Base-by-base conservation (phyloP, 1,284 basidiomycete genomes). In the Ustilago curta region DNA sequence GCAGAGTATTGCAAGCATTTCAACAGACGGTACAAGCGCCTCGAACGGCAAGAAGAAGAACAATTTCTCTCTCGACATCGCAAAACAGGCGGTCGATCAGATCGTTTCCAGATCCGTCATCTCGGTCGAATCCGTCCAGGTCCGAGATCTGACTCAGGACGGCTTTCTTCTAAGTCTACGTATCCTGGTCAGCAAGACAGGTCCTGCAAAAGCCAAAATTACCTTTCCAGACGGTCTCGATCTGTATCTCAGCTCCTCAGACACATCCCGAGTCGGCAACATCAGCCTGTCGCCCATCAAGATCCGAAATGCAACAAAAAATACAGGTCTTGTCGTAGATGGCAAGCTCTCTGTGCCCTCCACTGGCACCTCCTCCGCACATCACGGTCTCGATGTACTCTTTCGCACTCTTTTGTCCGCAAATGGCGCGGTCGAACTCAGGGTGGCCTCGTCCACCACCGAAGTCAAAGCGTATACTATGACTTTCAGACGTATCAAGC, bases 391-490 rank as follows among this genome's bases (percentile, higher is more conserved):
- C 23, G 61, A 57, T 27, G 42, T 25, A 14, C 68, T 76, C 21
- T 57, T 76, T 12, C 56, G 55, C 18, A 62, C 49, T 18, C 37
- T 76, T 11, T 18, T 76, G 3, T 47, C 59, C 12, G 43, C 67
- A n/a, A 42, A 35, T 11, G 59, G 51, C 9, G 7, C 44, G 1
- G 59, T 64, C 19, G 18, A 39, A 12, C 25, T 76, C 40, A 62
- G 42, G 23, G 57, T 73, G 9, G 59, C 47, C 32, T 60, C 77
- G 8, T 21, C 51, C 29, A 56, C 49, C 31, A 69, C 70, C 42
- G 59, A 70, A 47, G 64, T 80, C 57, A 79, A 77, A 40, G 78
- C 76, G 16, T 80, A 77, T 35, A 75, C 68, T n/a, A 62, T 80
- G 64, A 62, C 60, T 4, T 80, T 80, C 53, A 65, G 63, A 25